Base-by-base conservation (phyloP, 1,284 basidiomycete species). In the Ustanciosporium gigantosporum region DNA sequence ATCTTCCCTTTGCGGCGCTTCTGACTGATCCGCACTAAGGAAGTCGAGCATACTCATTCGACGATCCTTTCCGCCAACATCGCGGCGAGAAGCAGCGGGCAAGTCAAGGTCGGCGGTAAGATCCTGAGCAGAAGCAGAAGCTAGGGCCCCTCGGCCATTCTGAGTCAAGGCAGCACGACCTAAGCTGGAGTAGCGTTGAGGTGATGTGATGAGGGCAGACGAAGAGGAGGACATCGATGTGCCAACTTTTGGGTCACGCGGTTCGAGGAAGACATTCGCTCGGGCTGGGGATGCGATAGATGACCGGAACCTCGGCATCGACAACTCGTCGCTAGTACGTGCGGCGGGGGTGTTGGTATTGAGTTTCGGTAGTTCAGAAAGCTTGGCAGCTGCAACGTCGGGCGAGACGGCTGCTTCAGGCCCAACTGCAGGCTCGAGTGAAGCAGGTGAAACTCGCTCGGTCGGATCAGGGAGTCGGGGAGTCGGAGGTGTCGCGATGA, bases 11-110 rank as follows among this genome's bases (percentile, higher is more conserved):
- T n/a, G n/a, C n/a, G n/a, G n/a, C n/a, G n/a, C n/a, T n/a, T n/a
- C n/a, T n/a, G n/a, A n/a, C n/a, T 11, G 27, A 29, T 29, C 51
- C 22, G 34, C 41, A 21, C 32, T 44, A 39, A 65, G 50, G 16
- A 65, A 65, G 41, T 65, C 56, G 34, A 65, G 49, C 61, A 65
- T 55, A 46, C 56, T 65, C 56, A 65, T 56, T 14, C 47, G 36
- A 21, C 51, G 50, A 15, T 48, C 47, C 27, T 52, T 25, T 16
- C 47, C 50, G 7, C 32, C 25, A 17, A 34, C 17, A 16, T 9
- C 4, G 8, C 15, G n/a, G 32, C 36, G 24, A 5, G 16, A 21
- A 20, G 53, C 17, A 11, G 46, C 37, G 8, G 44, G 41, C 13
- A 36, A 46, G 15, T 55, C 51, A 34, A 47, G 51, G 34, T 47